phyloP scores from a whole-genome alignment of 495 filamentous ascomycete genomes.

The Hypoxylon crocopeplum region DNA sequence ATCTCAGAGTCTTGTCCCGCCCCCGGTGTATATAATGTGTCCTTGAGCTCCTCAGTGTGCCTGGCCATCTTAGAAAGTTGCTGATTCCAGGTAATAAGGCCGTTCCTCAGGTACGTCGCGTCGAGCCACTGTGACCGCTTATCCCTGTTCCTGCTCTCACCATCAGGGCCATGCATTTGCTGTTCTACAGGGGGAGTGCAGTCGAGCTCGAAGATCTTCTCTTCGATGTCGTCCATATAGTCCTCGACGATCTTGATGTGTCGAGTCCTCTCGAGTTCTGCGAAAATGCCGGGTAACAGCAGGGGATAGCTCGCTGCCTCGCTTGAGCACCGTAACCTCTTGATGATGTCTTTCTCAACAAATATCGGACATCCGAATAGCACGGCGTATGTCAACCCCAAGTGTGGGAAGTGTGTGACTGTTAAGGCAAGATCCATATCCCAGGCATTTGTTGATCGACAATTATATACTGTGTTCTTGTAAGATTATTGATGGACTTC shows the following conservation, averaged over 20 bases:
- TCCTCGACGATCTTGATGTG: slow-evolving; percentile 33
- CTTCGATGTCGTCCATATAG: slow-evolving; percentile 36
- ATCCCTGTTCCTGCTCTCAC: slow-evolving; percentile 17
- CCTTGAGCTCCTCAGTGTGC: slow-evolving; percentile 22
- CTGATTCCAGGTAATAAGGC: slow-evolving; percentile 34
- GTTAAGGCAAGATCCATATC: slow-evolving; percentile 40
- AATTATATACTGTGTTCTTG: slow-evolving; percentile 17
- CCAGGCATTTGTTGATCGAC: slow-evolving; percentile 41
- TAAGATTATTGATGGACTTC: too few relatives aligned
- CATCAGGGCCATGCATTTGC: neutral
- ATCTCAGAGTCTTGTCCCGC: neutral
- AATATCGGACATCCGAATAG: slow-evolving; percentile 35
- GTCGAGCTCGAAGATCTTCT: slow-evolving; percentile 35
- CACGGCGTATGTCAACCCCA: slow-evolving; percentile 33
- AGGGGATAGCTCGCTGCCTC: slow-evolving; percentile 39
- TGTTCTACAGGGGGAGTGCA: neutral
- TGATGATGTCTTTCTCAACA: slow-evolving; percentile 30
- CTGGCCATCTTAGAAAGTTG: slow-evolving; percentile 36
- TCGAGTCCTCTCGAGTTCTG: slow-evolving; percentile 37
- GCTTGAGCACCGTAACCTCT: slow-evolving; percentile 6
- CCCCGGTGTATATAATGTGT: slow-evolving; percentile 1
- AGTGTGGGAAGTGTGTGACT: slow-evolving; percentile 38
- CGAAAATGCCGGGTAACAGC: slow-evolving; percentile 38
- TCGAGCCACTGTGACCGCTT: slow-evolving; percentile 38
- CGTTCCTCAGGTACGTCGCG: slow-evolving; percentile 34